Conservation (phyloP, 208 protist genomes). For the Crithidia acanthocephali region DNA sequence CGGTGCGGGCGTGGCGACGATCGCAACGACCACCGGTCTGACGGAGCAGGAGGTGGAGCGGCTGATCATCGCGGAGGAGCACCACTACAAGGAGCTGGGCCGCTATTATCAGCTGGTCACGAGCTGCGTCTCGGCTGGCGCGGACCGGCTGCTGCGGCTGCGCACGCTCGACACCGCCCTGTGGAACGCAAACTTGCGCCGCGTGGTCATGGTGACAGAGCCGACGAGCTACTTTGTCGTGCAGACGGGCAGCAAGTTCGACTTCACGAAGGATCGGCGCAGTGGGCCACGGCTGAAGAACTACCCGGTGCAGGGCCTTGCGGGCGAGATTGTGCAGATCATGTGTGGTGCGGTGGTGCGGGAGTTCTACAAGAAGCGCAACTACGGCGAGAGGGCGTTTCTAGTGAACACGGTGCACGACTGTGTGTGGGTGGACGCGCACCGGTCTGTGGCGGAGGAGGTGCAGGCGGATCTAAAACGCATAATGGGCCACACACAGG, state of each 20-base stretch:
- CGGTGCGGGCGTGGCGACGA: slow-evolving; percentile 81
- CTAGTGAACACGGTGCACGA: slow-evolving; percentile 93
- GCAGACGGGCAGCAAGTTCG: slow-evolving; percentile 89
- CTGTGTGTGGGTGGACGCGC: slow-evolving; percentile 92
- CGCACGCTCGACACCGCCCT: slow-evolving; percentile 71
- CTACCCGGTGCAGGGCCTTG: slow-evolving; percentile 91
- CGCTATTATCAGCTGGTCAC: slow-evolving; percentile 85
- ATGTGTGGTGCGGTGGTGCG: slow-evolving; percentile 88
- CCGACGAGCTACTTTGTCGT: slow-evolving; percentile 88
- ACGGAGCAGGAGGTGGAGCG: slow-evolving; percentile 86
- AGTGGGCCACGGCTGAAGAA: slow-evolving; percentile 89
- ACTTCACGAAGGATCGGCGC: slow-evolving; percentile 85
- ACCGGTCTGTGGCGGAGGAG: slow-evolving; percentile 76
- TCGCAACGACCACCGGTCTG: slow-evolving; percentile 86
- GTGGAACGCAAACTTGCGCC: slow-evolving; percentile 66
- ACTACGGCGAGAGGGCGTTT: slow-evolving; percentile 86
- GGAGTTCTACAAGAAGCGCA: slow-evolving; percentile 73
- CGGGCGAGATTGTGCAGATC: slow-evolving; percentile 92
- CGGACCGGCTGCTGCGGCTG: slow-evolving; percentile 73
- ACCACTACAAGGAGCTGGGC: slow-evolving; percentile 85
- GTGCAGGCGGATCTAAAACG: slow-evolving; percentile 68
- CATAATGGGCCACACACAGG: slow-evolving; percentile 79
- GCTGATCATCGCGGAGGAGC: slow-evolving; percentile 86
- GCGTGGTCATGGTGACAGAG: slow-evolving; percentile 80
- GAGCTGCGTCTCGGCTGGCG: slow-evolving; percentile 76